Percentiles rank a stretch among this genome's conserved stretches.
Evolutionary conservation across 257 asterid species (phyloP).

Genomic region (Solanum bukasovii): DNA sequence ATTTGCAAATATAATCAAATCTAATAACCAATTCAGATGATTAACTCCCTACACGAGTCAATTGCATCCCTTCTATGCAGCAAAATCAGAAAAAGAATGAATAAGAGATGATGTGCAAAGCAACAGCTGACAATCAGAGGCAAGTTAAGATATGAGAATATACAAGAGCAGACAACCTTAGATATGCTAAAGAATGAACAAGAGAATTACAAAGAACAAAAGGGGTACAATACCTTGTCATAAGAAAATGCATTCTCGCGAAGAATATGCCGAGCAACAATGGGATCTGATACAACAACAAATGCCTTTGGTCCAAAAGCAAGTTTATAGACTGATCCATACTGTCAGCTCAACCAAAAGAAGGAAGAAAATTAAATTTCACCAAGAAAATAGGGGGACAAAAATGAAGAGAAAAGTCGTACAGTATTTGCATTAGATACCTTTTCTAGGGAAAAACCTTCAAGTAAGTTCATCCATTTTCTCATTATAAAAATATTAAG

Average conservation of each 20-base stretch:
- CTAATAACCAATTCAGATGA: not conserved
- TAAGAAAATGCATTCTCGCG: slow-evolving; percentile 92
- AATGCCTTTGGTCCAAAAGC: slow-evolving; percentile 99
- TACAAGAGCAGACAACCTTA: not conserved
- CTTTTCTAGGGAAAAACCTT: not conserved
- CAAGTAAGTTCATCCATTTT: not conserved
- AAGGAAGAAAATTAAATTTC: slow-evolving; percentile 4
- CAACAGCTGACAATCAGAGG: not conserved
- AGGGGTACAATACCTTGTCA: slow-evolving; percentile 58
- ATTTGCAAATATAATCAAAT: not conserved
- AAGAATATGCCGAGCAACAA: slow-evolving; percentile 80
- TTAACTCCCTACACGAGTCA: not conserved
- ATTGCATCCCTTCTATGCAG: not conserved
- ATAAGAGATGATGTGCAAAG: not conserved
- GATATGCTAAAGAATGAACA: not conserved
- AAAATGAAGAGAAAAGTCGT: not conserved
- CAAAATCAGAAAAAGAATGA: not conserved
- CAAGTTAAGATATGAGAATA: not conserved
- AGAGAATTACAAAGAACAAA: not conserved
- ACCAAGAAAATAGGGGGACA: not conserved
- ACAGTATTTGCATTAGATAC: not conserved
- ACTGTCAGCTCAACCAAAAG: slow-evolving; percentile 42
- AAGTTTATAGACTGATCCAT: slow-evolving; percentile 88
- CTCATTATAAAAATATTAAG: not conserved
- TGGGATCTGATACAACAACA: slow-evolving; percentile 91